A percentile compares a stretch with the other conserved stretches of the same genome.
These are phyloP conservation scores for Nissolia schottii DNA, from an alignment of 306 rosid genomes.

Conservation along the genomic window DNA sequence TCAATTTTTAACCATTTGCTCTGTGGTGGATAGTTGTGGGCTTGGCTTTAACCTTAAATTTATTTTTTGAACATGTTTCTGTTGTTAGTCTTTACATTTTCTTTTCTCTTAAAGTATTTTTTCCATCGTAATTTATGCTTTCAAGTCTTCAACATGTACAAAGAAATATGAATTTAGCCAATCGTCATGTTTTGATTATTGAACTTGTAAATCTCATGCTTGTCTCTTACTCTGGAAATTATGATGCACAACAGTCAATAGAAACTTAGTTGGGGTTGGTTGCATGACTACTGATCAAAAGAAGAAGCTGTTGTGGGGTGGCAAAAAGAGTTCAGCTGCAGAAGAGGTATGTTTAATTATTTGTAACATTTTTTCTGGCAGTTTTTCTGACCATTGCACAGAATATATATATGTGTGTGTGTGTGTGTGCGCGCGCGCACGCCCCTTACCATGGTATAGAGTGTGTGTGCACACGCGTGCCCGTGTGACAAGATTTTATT, in stretches of 20 bases:
- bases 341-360: constrained; percentile 63
- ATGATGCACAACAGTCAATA: constrained; percentile 61
- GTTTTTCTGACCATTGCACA: not conserved
- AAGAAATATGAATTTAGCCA: not conserved
- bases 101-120: not conserved
- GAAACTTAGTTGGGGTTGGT: constrained; percentile 67
- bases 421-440: too few relatives aligned
- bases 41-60: not conserved
- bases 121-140: not conserved
- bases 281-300: constrained; percentile 90
- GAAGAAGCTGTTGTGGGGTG: constrained; percentile 97
- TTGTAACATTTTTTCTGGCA: not conserved
- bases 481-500: too few relatives aligned
- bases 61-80: not conserved
- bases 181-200: not conserved
- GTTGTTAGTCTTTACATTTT: not conserved
- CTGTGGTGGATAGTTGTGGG: constrained; percentile 2
- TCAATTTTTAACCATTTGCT: constrained; percentile 11
- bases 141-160: not conserved
- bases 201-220: not conserved
- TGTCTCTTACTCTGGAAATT: constrained; percentile 18
- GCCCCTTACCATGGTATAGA: not conserved
- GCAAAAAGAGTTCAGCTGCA: constrained; percentile 58
- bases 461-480: too few relatives aligned
- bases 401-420: not conserved